Evolutionary conservation across 2,329 filamentous ascomycete genomes (phyloP), one percentile per base, ranked within the genome.

Genomic region (Fusarium duplospermum): DNA sequence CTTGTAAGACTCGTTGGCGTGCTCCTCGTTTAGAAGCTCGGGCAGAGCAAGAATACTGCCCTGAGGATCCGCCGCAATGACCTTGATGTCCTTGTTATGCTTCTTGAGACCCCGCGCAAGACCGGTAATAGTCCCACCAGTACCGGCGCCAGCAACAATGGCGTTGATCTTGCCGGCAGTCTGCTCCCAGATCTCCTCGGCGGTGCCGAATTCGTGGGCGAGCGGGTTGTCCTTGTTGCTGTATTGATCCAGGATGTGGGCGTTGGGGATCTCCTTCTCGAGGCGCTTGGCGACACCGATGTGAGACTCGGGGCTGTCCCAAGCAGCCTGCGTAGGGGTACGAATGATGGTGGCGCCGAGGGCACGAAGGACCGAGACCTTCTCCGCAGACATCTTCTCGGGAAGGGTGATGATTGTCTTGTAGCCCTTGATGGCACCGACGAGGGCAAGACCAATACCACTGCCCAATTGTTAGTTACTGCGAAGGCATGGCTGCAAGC

Each of bases 361-460:
- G 40, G 96, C 95, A 78, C 94, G 93, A 70, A 98, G 89, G 24
- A 98, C 95, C 2, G 95, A 93, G 36, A 98, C 96, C 85, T 98
- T 98, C 85, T 98, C 96, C 38, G 94, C 93, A 2, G 94, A 98
- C 96, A 98, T 98, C 88, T 98, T 98, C 86, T 98, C 96, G 47
- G 96, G 96, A 40, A 98, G 90, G 9, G 96, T 98, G 83, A 98
- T 98, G 84, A 98, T 98, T 40, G 94, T 96, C 84, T 95, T 95
- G 88, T 98, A 98, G 75, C 95, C 96, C 86, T 98, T 98, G 79
- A 98, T 93, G 16, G 96, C 96, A 62, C 91, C 95, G 22, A 98
- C 95, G 40, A 98, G 90, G 20, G 96, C 96, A 52, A 98, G 88
- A 20, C 96, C 96, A 76, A 98, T 98, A 73, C 96, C 96, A 56